Evolutionary conservation across 2,329 filamentous ascomycete genomes (phyloP), one percentile per base, ranked within the genome.

Genomic region (Colletotrichum abscissum): DNA sequence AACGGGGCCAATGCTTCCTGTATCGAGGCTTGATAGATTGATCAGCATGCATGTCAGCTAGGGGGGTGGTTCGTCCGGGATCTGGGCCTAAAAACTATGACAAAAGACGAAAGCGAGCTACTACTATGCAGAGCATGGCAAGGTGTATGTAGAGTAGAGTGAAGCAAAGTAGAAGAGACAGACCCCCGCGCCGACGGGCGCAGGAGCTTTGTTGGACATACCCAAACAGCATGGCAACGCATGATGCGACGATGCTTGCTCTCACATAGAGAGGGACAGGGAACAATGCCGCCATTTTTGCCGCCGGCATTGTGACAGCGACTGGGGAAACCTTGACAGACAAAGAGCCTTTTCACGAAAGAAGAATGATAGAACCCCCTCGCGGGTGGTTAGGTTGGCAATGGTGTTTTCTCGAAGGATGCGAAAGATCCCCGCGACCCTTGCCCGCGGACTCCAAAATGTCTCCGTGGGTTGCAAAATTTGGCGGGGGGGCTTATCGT

Each of bases 1-100:
- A 0, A 92, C 85, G 4, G 90, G 87, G 1, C 90, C 90, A 65
- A 92, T 90, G 30, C 85, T 88, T 11, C 89, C 88, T 0, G 89
- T 83, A 52, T 84, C 82, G 55, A 80, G 77, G 60, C 79, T 77
- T 70, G 19, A 16, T 19, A 16, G 33, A 56, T 30, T 49, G 42
- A 14, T 24, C 5, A 26, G 7, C 8, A 12, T 64, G 30, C 8
- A 9, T 64, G 30, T 73, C 16, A 74, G 64, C n/a, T 26, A 16
- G 24, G 55, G 24, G 0, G 14, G 5, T 12, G 38, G 38, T 42
- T 33, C 24, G 14, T 28, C 22, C 8, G 22, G 8, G 42, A 26
- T 28, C 22, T 8, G 22, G 8, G 26, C 22, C 6, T 14, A 22
- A 28, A 30, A 12, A 9, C 12, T 14, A 49, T 19, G 9, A 49